Evolutionary conservation across 1,284 basidiomycete species (phyloP).

Genomic region (Apiotrichum mycotoxinovorans): DNA sequence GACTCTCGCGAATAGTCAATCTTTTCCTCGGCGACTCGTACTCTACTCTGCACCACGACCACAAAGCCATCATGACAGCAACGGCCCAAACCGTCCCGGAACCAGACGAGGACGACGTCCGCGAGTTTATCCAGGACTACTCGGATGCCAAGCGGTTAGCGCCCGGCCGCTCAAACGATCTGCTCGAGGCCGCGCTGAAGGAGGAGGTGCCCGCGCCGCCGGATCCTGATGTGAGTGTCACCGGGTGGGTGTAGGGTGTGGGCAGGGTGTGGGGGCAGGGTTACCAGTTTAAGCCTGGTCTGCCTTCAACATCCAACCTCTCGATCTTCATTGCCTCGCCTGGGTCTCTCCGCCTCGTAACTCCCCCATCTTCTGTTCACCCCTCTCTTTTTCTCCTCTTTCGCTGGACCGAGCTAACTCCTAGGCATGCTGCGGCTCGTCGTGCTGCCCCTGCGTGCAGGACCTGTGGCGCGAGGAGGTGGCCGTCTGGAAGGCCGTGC

Average conservation of each 20-base stretch:
- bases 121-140: conserved; percentile 20
- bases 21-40: too few species aligned
- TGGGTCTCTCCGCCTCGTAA: too few species aligned
- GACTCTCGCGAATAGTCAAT: too few species aligned
- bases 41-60: too few species aligned
- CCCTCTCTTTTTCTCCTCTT: too few species aligned
- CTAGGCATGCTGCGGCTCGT: conserved; percentile 21
- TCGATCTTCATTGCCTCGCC: too few species aligned
- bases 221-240: conserved; percentile 17
- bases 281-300: too few species aligned
- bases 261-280: neutral
- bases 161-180: conserved; percentile 16
- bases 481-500: conserved; percentile 20
- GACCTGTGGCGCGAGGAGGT: conserved; percentile 24
- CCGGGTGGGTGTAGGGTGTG: neutral
- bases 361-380: too few species aligned
- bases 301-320: too few species aligned
- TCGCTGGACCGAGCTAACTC: neutral
- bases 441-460: conserved; percentile 22
- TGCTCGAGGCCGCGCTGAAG: conserved; percentile 16
- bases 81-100: neutral
- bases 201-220: conserved; percentile 8
- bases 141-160: conserved; percentile 16
- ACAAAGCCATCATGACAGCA: too few species aligned
- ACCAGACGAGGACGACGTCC: conserved; percentile 19